Base-by-base conservation (phyloP, 768 basidiomycete genomes). In the Leccinum imitatum region DNA sequence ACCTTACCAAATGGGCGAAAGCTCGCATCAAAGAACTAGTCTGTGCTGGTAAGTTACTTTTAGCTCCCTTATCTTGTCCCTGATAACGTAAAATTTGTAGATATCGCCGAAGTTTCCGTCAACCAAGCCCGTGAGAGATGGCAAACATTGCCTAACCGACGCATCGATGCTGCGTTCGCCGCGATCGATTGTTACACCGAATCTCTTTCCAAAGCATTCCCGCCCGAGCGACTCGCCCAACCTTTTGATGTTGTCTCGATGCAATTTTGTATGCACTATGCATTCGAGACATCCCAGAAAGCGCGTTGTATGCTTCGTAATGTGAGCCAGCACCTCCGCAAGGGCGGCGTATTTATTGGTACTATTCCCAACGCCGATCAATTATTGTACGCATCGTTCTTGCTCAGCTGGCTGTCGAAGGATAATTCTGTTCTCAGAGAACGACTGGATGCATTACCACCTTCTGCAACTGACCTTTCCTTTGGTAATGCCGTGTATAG, bases 201-300 rank as follows among this genome's bases (percentile, higher is more conserved):
- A 63, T 78, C 89, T 3, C 78, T 98, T 41, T 79, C 84, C 17
- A 83, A 83, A 53, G 87, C 80, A n/a, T 83, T 98, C 53, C 75
- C 87, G 4, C 83, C 83, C 1, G 79, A 80, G 17, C 77, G 81
- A 61, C 81, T 92, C 25, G 77, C 76, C 0, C 80, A 82, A 31
- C 87, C 87, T 6, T 97, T 97, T 69, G 97, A 98, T 69, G 92
- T 94, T 58, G 94, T 98, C 6, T 92, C 93, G 3, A 93, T 98
- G 93, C 97, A 99, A 71, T 99, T 99, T 73, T 98, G 97, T 75
- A 98, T 99, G 92, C 97, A 99, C 73, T 98, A 99, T 70, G 97
- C 97, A 8, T 98, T 99, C 72, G 95, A 98, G 73, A 89, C 83
- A n/a, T 83, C 86, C 31, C 78, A 83, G 59, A 97, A 97, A 71